Percentiles rank a stretch among this genome's conserved stretches.
These are phyloP conservation scores for Piper longum DNA, from an alignment of 164 flowering plant species.

Conservation along the genomic window DNA sequence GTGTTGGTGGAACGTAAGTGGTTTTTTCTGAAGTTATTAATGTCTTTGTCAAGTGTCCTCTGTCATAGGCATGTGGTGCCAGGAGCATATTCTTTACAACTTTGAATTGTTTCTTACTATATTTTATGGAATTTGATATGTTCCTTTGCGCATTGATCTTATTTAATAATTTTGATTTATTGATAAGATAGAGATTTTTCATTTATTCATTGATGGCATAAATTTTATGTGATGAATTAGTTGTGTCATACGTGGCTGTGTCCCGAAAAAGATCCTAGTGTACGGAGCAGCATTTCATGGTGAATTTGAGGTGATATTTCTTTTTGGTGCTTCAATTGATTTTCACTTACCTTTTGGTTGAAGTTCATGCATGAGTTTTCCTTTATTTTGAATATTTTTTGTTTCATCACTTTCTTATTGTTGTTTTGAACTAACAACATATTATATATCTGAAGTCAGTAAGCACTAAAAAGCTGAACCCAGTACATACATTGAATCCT, in stretches of 20 bases:
- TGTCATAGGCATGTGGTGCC: background rate
- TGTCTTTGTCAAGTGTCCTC: background rate
- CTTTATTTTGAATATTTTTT: background rate
- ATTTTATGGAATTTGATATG: no score
- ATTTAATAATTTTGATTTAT: no score
- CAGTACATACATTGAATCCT: no score
- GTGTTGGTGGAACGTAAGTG: constrained; percentile 99
- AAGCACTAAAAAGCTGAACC: background rate
- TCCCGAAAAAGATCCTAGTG: constrained; percentile 92
- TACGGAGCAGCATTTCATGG: constrained; percentile 82
- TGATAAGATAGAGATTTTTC: no score
- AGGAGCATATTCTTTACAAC: no score
- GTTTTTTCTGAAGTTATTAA: background rate
- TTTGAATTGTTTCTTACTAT: no score
- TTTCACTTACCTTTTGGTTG: background rate
- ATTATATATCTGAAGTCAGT: background rate
- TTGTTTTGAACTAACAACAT: no score
- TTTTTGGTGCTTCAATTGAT: background rate
- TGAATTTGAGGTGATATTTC: constrained; percentile 69
- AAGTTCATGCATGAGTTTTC: background rate
- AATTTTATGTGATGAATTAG: constrained; percentile 21
- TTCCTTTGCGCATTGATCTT: no score
- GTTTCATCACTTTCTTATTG: background rate
- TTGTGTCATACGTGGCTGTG: constrained; percentile 98
- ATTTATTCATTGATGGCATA: background rate